Conservation (phyloP, 1,284 basidiomycete genomes). For the Gomphus sp. region DNA sequence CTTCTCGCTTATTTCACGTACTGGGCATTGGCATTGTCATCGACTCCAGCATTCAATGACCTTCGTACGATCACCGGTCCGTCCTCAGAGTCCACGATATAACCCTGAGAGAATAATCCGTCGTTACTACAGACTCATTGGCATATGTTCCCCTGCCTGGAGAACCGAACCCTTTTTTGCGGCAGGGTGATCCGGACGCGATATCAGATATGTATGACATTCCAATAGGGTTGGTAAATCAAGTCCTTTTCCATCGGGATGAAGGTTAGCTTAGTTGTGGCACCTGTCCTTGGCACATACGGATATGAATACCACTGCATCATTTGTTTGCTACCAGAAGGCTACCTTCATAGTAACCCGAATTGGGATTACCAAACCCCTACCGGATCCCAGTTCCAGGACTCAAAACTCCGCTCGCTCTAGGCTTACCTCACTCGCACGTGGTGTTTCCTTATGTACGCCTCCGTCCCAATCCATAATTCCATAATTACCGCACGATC, state of each 20-base stretch:
- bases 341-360: no score
- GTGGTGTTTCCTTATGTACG: no score
- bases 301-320: no score
- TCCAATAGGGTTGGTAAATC: slow-evolving; percentile 74
- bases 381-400: no score
- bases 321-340: no score
- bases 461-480: no score
- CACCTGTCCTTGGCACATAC: no score
- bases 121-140: slow-evolving; percentile 37
- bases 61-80: slow-evolving; percentile 42
- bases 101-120: not conserved
- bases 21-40: slow-evolving; percentile 62
- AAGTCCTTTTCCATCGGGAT: slow-evolving; percentile 41
- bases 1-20: slow-evolving; percentile 75
- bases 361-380: no score
- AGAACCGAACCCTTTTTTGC: slow-evolving; percentile 37
- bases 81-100: slow-evolving; percentile 1
- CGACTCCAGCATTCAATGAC: slow-evolving; percentile 64
- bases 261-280: not conserved
- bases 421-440: no score
- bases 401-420: no score
- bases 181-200: slow-evolving; percentile 33
- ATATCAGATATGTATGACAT: slow-evolving; percentile 70
- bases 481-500: no score
- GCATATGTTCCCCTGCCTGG: slow-evolving; percentile 34